A percentile compares a stretch with the other conserved stretches of the same genome.
These are phyloP conservation scores for Leptographium procerum DNA, from an alignment of 2,329 filamentous ascomycete species.

Conservation along the genomic window DNA sequence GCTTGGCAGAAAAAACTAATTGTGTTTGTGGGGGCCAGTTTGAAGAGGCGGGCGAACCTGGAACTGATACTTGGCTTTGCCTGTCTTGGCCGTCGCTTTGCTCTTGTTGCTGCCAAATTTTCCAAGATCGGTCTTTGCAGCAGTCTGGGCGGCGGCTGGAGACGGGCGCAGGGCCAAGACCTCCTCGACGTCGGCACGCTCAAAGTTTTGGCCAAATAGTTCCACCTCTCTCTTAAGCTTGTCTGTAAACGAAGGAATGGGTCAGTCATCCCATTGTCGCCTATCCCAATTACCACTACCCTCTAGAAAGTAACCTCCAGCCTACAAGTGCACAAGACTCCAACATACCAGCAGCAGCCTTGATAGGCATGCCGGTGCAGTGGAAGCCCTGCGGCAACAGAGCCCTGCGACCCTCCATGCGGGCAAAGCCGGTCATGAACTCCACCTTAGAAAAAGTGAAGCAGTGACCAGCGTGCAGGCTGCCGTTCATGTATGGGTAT, in stretches of 20 bases:
- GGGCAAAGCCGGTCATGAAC: constrained; percentile 74
- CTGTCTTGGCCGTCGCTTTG: constrained; percentile 80
- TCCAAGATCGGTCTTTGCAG: constrained; percentile 64
- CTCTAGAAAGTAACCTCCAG: no score
- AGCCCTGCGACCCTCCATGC: constrained; percentile 81
- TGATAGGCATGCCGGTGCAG: constrained; percentile 96
- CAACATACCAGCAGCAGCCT: constrained; percentile 57
- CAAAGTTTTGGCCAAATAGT: constrained; percentile 78
- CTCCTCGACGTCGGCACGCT: constrained; percentile 40
- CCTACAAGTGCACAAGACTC: no score
- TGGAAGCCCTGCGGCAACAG: constrained; percentile 93
- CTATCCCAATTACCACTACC: neutral
- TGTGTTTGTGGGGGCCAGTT: no score
- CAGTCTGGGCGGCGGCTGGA: constrained; percentile 41
- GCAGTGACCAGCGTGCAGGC: constrained; percentile 55
- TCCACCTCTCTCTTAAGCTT: constrained; percentile 85
- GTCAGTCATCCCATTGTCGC: neutral
- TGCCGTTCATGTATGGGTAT: constrained; percentile 27
- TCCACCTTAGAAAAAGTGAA: constrained; percentile 92
- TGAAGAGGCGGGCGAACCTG: constrained; percentile 18
- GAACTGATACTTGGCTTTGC: constrained; percentile 92
- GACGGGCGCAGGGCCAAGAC: constrained; percentile 43
- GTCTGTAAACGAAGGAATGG: constrained; percentile 35
- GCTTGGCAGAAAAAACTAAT: neutral
- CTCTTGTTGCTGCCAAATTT: constrained; percentile 91